Base-by-base conservation (phyloP, 208 protist genomes). In the Crithidia bombi region DNA sequence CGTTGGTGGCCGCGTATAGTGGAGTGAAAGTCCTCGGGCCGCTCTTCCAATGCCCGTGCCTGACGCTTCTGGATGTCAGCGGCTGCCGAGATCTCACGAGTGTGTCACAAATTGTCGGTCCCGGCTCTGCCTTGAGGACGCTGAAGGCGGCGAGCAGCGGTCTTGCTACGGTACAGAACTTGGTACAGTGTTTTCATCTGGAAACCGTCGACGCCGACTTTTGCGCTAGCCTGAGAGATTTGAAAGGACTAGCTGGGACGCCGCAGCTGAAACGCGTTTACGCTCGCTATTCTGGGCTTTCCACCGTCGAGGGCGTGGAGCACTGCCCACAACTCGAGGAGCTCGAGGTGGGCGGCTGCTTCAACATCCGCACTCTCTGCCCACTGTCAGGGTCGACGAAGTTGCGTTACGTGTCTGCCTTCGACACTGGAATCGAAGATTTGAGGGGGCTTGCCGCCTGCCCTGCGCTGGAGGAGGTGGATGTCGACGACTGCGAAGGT, bases 401-500 rank as follows among this genome's bases (percentile, higher is more conserved):
- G 25, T 43, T 51, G 26, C 57, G 28, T 15, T 35, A 39, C 19
- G 28, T 51, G 10, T 64, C 41, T 3, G 57, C 38, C 5, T 64
- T 51, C 25, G 43, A 64, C 25, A 64, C 41, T 7, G 57, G 57
- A 2, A 51, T 51, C 19, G 41, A 64, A 25, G 62, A 67, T 9
- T 11, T 47, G 5, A 25, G 36, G 2, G 44, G 62, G 14, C 62
- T 67, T 33, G 15, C 23, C n/a, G 21, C 62, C 23, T 67, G 46
- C 36, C 19, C 32, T 10, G 49, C 62, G 28, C 49, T 67, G 21
- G 62, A 67, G 49, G 35, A 46, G 14, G 49, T 67, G 32, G 62
- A 57, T 35, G 32, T 57, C 2, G 35, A 54, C 36, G 44, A 47
- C 49, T 55, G 59, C 59, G 44, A 30, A 17, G 46, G 43, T 17